phyloP scores from a whole-genome alignment of 2,329 filamentous ascomycete genomes.

The Fusarium sp. region DNA sequence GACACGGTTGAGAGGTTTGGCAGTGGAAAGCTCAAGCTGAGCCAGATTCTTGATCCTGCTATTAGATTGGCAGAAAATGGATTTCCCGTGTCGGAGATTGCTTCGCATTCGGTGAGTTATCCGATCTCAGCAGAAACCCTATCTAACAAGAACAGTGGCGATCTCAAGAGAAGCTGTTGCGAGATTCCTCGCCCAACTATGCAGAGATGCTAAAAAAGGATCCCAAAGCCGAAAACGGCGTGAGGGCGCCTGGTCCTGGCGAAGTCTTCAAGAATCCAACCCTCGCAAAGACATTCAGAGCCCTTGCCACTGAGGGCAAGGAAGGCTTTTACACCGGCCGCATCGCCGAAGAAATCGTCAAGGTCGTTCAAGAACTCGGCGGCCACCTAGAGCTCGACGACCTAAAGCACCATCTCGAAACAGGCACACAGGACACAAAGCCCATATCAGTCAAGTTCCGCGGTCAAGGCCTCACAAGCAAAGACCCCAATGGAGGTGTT shows the following conservation, averaged over 20 bases:
- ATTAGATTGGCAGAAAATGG: slow-evolving; percentile 89
- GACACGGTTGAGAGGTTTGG: slow-evolving; percentile 91
- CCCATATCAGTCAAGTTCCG: slow-evolving; percentile 86
- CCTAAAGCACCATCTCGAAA: slow-evolving; percentile 77
- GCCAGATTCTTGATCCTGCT: slow-evolving; percentile 83
- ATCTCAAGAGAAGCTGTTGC: slow-evolving; percentile 71
- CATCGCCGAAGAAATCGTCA: slow-evolving; percentile 84
- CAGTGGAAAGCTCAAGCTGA: slow-evolving; percentile 83
- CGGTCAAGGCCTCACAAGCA: slow-evolving; percentile 65
- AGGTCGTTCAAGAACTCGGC: slow-evolving; percentile 80
- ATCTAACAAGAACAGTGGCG: slow-evolving; percentile 74
- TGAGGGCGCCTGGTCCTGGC: slow-evolving; percentile 79
- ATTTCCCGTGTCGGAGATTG: slow-evolving; percentile 87
- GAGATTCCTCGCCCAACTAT: slow-evolving; percentile 84
- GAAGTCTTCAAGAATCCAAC: slow-evolving; percentile 91
- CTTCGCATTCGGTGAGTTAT: slow-evolving; percentile 73
- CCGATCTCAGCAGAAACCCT: accelerated
- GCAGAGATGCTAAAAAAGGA: slow-evolving; percentile 89
- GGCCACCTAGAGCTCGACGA: slow-evolving; percentile 85
- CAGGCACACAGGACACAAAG: slow-evolving; percentile 81
- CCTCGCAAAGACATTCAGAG: slow-evolving; percentile 83
- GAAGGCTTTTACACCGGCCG: slow-evolving; percentile 90
- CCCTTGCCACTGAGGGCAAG: slow-evolving; percentile 84
- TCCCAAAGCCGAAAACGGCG: slow-evolving; percentile 73
- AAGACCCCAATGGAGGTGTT: slow-evolving; percentile 63